These are phyloP conservation scores for Leccinum pseudoinsigne DNA, from an alignment of 1,284 basidiomycete genomes.

Conservation along the genomic window DNA sequence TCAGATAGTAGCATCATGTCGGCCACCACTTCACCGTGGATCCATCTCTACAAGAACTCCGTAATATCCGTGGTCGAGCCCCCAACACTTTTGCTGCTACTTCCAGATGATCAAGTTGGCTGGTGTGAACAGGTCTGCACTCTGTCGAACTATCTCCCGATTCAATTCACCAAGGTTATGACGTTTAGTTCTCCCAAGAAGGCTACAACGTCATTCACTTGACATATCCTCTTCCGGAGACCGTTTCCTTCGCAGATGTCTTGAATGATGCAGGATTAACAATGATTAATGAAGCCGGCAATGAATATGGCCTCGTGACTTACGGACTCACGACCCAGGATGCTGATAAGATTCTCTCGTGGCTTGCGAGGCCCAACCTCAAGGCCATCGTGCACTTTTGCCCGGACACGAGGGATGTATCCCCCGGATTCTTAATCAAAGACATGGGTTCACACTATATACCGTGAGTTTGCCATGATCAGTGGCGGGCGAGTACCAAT, in stretches of 20 bases:
- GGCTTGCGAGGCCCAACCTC: slow-evolving; percentile 23
- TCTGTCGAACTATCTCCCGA: neutral
- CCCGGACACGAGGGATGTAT: slow-evolving; percentile 31
- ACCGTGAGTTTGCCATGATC: slow-evolving; percentile 29
- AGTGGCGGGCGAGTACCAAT: slow-evolving; percentile 1
- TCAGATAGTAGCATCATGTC: slow-evolving; percentile 7
- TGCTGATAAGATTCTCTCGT: slow-evolving; percentile 21
- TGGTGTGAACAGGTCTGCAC: slow-evolving; percentile 42
- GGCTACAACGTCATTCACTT: slow-evolving; percentile 43
- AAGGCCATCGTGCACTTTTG: slow-evolving; percentile 42
- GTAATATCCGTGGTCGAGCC: slow-evolving; percentile 32
- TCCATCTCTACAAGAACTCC: slow-evolving; percentile 26
- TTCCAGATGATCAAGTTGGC: slow-evolving; percentile 28
- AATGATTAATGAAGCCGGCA: slow-evolving; percentile 11
- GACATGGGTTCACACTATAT: slow-evolving; percentile 26
- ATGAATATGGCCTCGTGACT: slow-evolving; percentile 39
- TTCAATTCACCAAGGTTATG: neutral
- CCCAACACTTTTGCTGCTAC: slow-evolving; percentile 31
- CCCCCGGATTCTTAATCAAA: slow-evolving; percentile 32
- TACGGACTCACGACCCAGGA: slow-evolving; percentile 36
- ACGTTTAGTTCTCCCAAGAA: slow-evolving; percentile 41
- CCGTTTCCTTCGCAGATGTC: slow-evolving; percentile 19
- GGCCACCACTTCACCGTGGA: slow-evolving; percentile 5
- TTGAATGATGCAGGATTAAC: slow-evolving; percentile 21
- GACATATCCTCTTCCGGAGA: slow-evolving; percentile 25